Conservation (phyloP, 2,329 filamentous ascomycete genomes). For the Beauveria sp. region DNA sequence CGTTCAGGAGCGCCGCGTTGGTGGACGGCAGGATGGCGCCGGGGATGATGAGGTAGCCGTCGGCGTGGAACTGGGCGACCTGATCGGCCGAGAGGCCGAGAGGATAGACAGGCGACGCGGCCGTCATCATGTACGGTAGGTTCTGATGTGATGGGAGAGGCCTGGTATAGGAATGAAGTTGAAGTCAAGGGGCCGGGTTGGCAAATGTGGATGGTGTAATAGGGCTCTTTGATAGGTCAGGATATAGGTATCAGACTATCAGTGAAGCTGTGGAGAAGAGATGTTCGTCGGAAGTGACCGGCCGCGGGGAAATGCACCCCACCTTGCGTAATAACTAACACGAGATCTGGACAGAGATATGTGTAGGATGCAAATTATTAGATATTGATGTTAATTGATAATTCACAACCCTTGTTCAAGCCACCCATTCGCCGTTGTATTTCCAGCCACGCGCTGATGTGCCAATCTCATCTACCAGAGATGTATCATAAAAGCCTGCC, state of each 20-base stretch:
- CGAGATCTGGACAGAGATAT: neutral
- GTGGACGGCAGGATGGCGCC: conserved; percentile 62
- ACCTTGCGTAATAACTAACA: neutral
- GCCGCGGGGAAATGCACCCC: neutral
- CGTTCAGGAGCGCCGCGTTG: conserved; percentile 59
- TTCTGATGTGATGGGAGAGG: neutral
- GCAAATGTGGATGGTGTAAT: neutral
- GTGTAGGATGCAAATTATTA: neutral
- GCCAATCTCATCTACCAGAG: neutral
- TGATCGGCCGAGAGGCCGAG: conserved; percentile 63
- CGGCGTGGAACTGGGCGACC: conserved; percentile 62
- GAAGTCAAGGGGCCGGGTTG: neutral
- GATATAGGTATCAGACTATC: neutral
- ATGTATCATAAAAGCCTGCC: neutral
- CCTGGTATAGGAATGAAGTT: neutral
- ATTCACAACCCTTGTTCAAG: neutral
- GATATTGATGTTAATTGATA: neutral
- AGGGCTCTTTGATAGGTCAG: neutral
- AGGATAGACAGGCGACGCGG: neutral
- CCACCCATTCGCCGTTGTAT: neutral
- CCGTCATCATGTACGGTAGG: neutral
- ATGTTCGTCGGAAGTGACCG: conserved; percentile 1
- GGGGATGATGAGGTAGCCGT: conserved; percentile 88
- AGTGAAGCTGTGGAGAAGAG: conserved; percentile 2
- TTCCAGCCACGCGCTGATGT: neutral